Conservation (phyloP, 2,329 filamentous ascomycete species). For the Beauveria varroae region DNA sequence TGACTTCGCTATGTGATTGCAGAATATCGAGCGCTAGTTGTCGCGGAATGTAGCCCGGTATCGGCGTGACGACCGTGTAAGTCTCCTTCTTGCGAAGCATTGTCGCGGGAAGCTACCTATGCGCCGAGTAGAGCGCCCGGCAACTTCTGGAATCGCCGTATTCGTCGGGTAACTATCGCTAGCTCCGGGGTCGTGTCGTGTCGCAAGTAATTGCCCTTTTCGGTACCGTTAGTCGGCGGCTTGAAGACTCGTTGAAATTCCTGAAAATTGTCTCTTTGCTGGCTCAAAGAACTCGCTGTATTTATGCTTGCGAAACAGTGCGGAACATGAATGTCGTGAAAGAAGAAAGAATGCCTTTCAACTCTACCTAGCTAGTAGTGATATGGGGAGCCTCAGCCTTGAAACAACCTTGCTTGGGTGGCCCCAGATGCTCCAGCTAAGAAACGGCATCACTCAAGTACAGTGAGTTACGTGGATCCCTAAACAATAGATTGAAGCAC, state of each 20-base stretch:
- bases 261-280: background rate
- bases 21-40: conserved; percentile 67
- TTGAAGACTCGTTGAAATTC: background rate
- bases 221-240: too few species aligned
- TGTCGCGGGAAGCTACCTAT: conserved; percentile 15
- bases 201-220: background rate
- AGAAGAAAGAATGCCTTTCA: background rate
- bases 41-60: conserved; percentile 61
- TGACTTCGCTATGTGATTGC: conserved; percentile 63
- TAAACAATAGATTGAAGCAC: background rate
- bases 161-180: background rate
- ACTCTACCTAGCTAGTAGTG: too few species aligned
- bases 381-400: conserved; percentile 2
- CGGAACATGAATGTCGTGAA: background rate
- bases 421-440: background rate
- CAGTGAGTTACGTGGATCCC: background rate
- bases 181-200: background rate
- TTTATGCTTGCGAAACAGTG: too few species aligned
- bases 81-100: conserved; percentile 57
- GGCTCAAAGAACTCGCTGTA: too few species aligned
- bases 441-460: background rate
- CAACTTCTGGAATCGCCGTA: background rate
- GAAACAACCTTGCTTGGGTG: background rate
- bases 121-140: background rate
- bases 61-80: conserved; percentile 63